These are phyloP conservation scores for Macrolepiota albuminosa DNA, from an alignment of 768 basidiomycete genomes.

Conservation along the genomic window DNA sequence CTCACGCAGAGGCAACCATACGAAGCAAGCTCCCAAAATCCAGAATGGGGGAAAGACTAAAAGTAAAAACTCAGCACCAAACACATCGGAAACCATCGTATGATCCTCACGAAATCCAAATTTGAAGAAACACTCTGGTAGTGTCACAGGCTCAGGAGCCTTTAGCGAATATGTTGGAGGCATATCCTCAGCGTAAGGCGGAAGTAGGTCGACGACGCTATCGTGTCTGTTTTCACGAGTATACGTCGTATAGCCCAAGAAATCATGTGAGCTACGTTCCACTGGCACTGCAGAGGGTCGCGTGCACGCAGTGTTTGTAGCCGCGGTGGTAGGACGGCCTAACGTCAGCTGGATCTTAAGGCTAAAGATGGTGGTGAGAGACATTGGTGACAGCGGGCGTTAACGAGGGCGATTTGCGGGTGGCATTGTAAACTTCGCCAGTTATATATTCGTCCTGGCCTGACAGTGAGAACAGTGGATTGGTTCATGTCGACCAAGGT, in stretches of 20 bases:
- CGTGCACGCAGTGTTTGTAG: constrained; percentile 19
- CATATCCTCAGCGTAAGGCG: constrained; percentile 41
- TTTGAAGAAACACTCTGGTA: constrained; percentile 58
- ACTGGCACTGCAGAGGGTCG: constrained; percentile 10
- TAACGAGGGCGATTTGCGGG: background rate
- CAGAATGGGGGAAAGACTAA: constrained; percentile 62
- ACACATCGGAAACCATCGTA: background rate
- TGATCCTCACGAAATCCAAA: constrained; percentile 53
- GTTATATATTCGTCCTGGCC: background rate
- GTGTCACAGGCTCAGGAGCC: constrained; percentile 43
- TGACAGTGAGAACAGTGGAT: background rate
- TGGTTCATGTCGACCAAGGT: background rate
- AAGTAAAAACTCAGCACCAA: constrained; percentile 1
- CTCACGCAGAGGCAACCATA: constrained; percentile 47
- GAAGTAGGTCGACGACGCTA: constrained; percentile 30
- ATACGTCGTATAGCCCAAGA: constrained; percentile 31
- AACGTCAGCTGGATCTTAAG: constrained; percentile 14
- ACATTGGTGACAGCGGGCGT: background rate
- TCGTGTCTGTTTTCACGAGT: constrained; percentile 40
- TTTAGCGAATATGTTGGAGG: constrained; percentile 32
- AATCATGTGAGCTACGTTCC: constrained; percentile 22
- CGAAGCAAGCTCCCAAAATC: constrained; percentile 53
- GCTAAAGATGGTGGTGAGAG: constrained; percentile 8
- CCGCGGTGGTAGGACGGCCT: constrained; percentile 12
- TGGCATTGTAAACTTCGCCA: background rate